Base-by-base conservation (phyloP, 176 grass and related monocot genomes). In the Canna indica region DNA sequence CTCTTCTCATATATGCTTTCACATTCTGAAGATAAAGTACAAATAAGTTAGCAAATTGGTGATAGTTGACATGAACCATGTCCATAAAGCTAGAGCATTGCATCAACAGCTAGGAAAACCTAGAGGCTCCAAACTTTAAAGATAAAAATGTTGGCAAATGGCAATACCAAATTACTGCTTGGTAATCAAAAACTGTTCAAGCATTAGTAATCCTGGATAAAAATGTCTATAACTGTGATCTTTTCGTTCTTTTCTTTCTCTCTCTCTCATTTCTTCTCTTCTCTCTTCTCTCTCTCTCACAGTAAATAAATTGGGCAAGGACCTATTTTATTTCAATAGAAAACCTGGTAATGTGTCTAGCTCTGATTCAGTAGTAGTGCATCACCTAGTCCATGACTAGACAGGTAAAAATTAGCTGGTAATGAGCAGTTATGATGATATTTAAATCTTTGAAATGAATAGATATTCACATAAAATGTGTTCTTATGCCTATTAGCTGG, bases 1-100 rank as follows among this genome's bases (percentile, higher is more conserved):
- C 94, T 82, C 94, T 79, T 76, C 94, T 88, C 14, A 99, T 68
- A 84, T 93, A 93, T 59, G 89, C 94, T 85, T 99, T 99, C 47
- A 99, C 89, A 63, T 90, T 93, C 94, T 99, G 75, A 73, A 32
- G 64, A 73, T 54, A 72, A 42, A 56, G 65, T 59, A 68, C 20
- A 54, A 44, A 77, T 46, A 16, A 61, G 29, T 77, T 67, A 68
- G n/a, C 18, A 68, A 22, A 44, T 9, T 36, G 28, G 17, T 0
- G 17, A 64, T 20, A 34, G 24, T 57, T 57, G 28, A 20, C 17
- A 33, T 64, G 30, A 4, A 17, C 36, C 15, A 65, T 3, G 33
- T 33, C 10, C 14, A 65, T 20, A 36, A 26, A 33, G 14, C 17
- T 26, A 5, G 5, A 27, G 13, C 36, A 25, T 41, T 2, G 15